Conservation (phyloP, 305 asterid species). For the Fraxinus paxiana region DNA sequence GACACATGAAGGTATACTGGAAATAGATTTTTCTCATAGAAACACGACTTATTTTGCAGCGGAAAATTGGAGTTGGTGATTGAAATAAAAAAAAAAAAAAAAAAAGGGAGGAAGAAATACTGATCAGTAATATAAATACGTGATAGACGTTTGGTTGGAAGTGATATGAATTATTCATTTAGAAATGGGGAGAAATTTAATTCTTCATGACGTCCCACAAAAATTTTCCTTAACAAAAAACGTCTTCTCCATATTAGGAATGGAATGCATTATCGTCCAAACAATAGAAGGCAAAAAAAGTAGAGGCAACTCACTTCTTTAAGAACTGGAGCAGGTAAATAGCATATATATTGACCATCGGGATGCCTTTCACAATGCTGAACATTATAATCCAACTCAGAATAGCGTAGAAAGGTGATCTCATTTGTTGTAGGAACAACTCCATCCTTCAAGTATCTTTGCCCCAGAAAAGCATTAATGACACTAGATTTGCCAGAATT, state of each 20-base stretch:
- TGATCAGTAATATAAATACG: not conserved
- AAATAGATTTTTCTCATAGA: not conserved
- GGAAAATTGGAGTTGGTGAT: not conserved
- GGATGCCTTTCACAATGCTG: slow-evolving; percentile 86
- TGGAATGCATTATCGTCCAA: not conserved
- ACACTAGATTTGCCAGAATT: slow-evolving; percentile 95
- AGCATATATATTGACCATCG: slow-evolving; percentile 92
- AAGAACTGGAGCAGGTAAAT: slow-evolving; percentile 82
- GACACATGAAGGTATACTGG: not conserved
- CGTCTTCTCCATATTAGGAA: not conserved
- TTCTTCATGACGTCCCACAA: not conserved
- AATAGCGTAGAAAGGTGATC: slow-evolving; percentile 79
- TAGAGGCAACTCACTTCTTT: slow-evolving; percentile 63
- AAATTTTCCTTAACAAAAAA: too few relatives aligned
- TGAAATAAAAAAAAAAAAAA: not conserved
- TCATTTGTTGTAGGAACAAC: slow-evolving; percentile 96
- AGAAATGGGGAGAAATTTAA: not conserved
- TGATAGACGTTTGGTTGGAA: not conserved
- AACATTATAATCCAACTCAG: slow-evolving; percentile 47
- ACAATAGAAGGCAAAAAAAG: not conserved
- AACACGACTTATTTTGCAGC: not conserved
- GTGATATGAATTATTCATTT: not conserved
- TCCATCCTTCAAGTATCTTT: slow-evolving; percentile 79
- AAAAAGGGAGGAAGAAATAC: not conserved
- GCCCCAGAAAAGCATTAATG: slow-evolving; percentile 93